Percentiles rank a stretch among this genome's conserved stretches.
These are phyloP conservation scores for Pistacia vera DNA, from an alignment of 345 rosid genomes.

Conservation along the genomic window DNA sequence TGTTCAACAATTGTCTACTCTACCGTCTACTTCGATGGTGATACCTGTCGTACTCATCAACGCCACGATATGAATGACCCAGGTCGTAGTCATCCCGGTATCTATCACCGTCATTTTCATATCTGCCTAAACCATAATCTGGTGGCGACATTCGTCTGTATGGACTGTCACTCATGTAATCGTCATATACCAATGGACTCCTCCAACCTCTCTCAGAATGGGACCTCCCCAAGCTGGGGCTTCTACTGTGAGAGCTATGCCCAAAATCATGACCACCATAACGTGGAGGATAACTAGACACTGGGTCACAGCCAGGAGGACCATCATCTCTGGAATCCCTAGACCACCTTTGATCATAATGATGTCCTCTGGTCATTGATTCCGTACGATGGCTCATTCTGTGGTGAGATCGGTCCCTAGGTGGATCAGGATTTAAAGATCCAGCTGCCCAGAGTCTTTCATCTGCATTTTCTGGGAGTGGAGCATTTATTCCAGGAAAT, in stretches of 20 bases:
- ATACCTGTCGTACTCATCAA: slow-evolving; percentile 27
- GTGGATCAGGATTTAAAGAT: slow-evolving; percentile 40
- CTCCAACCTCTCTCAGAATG: slow-evolving; percentile 48
- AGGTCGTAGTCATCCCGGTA: slow-evolving; percentile 15
- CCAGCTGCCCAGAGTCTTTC: slow-evolving; percentile 61
- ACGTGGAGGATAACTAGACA: slow-evolving; percentile 67
- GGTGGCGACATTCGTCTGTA: slow-evolving; percentile 28
- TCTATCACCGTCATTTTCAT: slow-evolving; percentile 25
- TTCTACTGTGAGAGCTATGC: slow-evolving; percentile 29
- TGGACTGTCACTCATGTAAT: slow-evolving; percentile 23
- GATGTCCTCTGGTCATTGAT: slow-evolving; percentile 37
- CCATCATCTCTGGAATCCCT: slow-evolving; percentile 49
- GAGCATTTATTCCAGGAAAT: slow-evolving; percentile 90
- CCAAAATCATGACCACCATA: slow-evolving; percentile 41
- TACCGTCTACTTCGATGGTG: slow-evolving; percentile 33
- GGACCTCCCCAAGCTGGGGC: slow-evolving; percentile 37
- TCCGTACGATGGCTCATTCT: slow-evolving; percentile 37
- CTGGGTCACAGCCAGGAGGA: slow-evolving; percentile 55
- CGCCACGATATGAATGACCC: slow-evolving; percentile 23
- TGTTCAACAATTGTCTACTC: background rate
- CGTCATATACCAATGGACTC: slow-evolving; percentile 38
- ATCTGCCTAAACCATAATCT: slow-evolving; percentile 34
- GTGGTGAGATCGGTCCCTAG: slow-evolving; percentile 34
- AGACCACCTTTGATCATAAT: slow-evolving; percentile 44
- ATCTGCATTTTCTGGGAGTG: slow-evolving; percentile 79